A percentile compares a stretch with the other conserved stretches of the same genome.
Conservation (phyloP, 2,329 filamentous ascomycete genomes). For the Alternaria atra region DNA sequence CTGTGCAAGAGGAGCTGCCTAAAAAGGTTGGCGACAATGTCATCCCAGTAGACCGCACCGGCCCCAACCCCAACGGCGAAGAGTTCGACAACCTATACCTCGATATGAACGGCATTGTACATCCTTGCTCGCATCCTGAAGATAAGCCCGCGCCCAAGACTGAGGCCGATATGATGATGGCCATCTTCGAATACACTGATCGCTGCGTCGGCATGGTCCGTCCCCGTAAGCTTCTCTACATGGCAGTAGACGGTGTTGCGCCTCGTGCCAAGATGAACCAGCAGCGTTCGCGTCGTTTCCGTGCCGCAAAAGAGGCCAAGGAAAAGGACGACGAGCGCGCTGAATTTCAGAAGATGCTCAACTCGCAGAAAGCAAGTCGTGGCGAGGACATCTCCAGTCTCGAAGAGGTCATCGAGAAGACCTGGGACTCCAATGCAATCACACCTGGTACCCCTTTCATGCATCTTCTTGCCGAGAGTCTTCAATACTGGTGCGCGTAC, state of each 20-base stretch:
- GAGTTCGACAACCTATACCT: conserved; percentile 98
- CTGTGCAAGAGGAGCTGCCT: conserved; percentile 86
- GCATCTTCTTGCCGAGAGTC: conserved; percentile 88
- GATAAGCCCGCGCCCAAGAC: conserved; percentile 89
- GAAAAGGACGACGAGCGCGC: conserved; percentile 93
- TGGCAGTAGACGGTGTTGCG: conserved; percentile 96
- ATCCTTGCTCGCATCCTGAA: conserved; percentile 97
- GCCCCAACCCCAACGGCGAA: conserved; percentile 93
- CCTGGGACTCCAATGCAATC: conserved; percentile 89
- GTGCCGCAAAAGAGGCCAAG: conserved; percentile 90
- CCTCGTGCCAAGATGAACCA: conserved; percentile 99
- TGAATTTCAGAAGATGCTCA: conserved; percentile 84
- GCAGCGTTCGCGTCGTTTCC: conserved; percentile 93
- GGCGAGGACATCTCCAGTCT: conserved; percentile 66
- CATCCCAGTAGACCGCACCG: conserved; percentile 84
- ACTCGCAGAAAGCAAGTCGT: conserved; percentile 70
- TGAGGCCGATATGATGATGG: conserved; percentile 99
- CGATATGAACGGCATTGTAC: conserved; percentile 99
- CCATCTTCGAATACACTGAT: conserved; percentile 98
- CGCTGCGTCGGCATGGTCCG: conserved; percentile 98
- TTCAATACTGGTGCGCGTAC: conserved; percentile 97
- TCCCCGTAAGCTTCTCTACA: conserved; percentile 94
- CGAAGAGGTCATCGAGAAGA: conserved; percentile 78
- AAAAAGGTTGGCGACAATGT: conserved; percentile 82
- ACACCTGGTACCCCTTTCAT: conserved; percentile 98